These are phyloP conservation scores for Solanum habrochaites DNA, from an alignment of 257 asterid species.

Conservation along the genomic window DNA sequence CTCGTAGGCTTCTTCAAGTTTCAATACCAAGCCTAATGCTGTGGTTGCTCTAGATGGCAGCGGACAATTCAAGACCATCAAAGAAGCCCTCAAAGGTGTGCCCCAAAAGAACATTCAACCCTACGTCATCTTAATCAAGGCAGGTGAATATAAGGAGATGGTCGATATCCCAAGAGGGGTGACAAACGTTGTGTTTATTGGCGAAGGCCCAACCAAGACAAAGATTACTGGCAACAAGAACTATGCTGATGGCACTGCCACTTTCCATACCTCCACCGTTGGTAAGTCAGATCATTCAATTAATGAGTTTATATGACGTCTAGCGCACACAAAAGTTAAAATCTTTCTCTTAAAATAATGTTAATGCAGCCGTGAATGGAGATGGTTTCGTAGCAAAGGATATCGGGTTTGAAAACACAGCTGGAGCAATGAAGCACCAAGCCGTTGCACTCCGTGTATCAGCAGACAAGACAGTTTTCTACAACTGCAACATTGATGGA, in stretches of 20 bases:
- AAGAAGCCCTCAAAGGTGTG: constrained; percentile 26
- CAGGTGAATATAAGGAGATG: constrained; percentile 44
- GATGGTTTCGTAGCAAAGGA: constrained; percentile 25
- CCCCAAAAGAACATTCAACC: constrained; percentile 18
- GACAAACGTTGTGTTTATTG: constrained; percentile 21
- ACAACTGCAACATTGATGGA: constrained; percentile 40
- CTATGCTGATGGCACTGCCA: not conserved
- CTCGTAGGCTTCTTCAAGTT: constrained; percentile 15
- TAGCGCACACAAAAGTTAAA: not conserved
- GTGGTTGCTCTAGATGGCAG: constrained; percentile 65
- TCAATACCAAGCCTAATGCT: constrained; percentile 16
- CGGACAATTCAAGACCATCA: constrained; percentile 39
- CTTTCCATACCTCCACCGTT: constrained; percentile 26
- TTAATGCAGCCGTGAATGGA: not conserved
- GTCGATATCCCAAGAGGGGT: constrained; percentile 23
- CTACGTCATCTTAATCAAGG: constrained; percentile 35
- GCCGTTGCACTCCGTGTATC: constrained; percentile 56
- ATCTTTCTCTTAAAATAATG: not conserved
- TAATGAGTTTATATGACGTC: not conserved
- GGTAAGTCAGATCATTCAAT: constrained; percentile 11
- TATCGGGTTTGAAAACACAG: constrained; percentile 53
- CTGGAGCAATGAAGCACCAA: constrained; percentile 36
- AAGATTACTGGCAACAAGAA: constrained; percentile 19
- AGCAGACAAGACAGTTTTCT: constrained; percentile 29
- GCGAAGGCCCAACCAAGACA: constrained; percentile 31